Evolutionary conservation across 2,329 filamentous ascomycete genomes (phyloP).

Genomic region (Trichothecium sympodiale): DNA sequence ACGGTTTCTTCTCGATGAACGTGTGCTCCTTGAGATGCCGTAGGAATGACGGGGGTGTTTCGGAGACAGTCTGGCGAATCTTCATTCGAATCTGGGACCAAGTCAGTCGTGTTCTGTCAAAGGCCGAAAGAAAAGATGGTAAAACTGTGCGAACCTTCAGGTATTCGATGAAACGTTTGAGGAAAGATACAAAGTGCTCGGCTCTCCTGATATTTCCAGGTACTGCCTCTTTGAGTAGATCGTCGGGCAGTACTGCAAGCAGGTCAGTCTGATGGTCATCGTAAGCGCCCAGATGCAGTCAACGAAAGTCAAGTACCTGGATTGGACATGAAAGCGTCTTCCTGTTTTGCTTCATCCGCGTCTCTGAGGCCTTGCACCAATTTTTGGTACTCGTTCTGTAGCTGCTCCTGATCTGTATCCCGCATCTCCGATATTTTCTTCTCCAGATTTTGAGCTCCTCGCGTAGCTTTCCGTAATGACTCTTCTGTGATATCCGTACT

Average conservation of each 20-base stretch:
- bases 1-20: slow-evolving; percentile 92
- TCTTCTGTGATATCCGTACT: slow-evolving; percentile 97
- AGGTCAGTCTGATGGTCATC: too few species aligned
- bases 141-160: slow-evolving; percentile 61
- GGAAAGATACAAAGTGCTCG: slow-evolving; percentile 89
- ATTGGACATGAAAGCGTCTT: slow-evolving; percentile 96
- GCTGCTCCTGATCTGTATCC: slow-evolving; percentile 83
- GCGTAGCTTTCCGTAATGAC: slow-evolving; percentile 78
- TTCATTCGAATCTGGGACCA: slow-evolving; percentile 76
- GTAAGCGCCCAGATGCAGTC: too few species aligned
- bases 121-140: too few species aligned
- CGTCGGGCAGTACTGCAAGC: slow-evolving; percentile 69
- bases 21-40: slow-evolving; percentile 90
- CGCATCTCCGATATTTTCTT: slow-evolving; percentile 90
- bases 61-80: slow-evolving; percentile 91
- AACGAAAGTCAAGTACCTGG: slow-evolving; percentile 52
- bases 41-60: slow-evolving; percentile 89
- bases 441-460: slow-evolving; percentile 85
- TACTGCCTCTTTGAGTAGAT: slow-evolving; percentile 88
- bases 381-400: slow-evolving; percentile 92
- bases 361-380: slow-evolving; percentile 84
- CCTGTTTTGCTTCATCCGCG: slow-evolving; percentile 78
- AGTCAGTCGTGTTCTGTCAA: too few species aligned
- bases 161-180: slow-evolving; percentile 96
- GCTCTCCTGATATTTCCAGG: slow-evolving; percentile 93